Evolutionary conservation across 2,329 filamentous ascomycete genomes (phyloP), one percentile per base, ranked within the genome.

Genomic region (Aschersonia sp.): DNA sequence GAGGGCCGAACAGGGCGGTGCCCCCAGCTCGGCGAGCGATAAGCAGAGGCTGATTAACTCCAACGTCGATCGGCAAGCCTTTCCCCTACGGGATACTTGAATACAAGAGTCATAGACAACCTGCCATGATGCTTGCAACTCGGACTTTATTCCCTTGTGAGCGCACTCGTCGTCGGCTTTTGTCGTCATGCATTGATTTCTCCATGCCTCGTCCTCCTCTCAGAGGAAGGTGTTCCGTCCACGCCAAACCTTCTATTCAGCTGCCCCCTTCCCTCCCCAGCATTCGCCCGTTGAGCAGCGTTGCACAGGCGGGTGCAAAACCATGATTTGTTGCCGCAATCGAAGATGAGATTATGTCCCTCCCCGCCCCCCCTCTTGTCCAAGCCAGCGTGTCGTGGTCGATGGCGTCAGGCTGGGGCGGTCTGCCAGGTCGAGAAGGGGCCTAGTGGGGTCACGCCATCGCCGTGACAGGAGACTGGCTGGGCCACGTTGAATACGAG

Each of bases 381-480:
- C 22, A 22, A 2, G 3, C 22, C 22, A 22, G 22, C 22, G 22
- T 22, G 22, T 37, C 35, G 8, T 12, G 35, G 35, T 46, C 29
- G 43, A 44, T 46, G 46, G 46, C 33, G 46, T 47, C 41, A 43
- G 31, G 22, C 29, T 37, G 31, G 43, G 44, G 35, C 43, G 32
- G 6, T 22, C 30, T 33, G 42, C 42, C 44, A 32, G 42, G 42
- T 41, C 45, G 42, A 35, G 35, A 46, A 44, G 12, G 44, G 35
- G 14, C 35, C 5, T 49, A 42, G 48, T 40, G 45, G 48, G 31
- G 45, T 32, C 43, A 40, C 45, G 48, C 42, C 22, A 45, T 47
- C 43, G 32, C 22, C 31, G 31, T 45, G 40, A 42, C 9, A 42
- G 9, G 40, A 14, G 40, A 37, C 35, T 37, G 35, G 35, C 35